Conservation (phyloP, 176 grass and related monocot species). For the Eleusine coracana region DNA sequence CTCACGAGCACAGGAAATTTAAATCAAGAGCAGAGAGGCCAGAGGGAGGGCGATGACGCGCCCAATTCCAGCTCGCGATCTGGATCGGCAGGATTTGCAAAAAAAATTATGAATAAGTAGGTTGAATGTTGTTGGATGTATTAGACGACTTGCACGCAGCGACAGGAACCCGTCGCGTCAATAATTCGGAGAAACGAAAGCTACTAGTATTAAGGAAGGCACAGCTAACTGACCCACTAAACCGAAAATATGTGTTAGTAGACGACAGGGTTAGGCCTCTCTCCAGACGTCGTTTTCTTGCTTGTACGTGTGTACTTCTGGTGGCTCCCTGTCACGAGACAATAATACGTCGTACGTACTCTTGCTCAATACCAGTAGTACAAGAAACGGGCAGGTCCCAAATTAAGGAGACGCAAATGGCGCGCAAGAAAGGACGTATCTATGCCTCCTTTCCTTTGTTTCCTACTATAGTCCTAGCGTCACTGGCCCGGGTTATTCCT, state of each 20-base stretch:
- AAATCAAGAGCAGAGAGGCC: not conserved
- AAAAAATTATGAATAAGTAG: not conserved
- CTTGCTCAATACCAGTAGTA: not conserved
- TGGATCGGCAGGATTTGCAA: not conserved
- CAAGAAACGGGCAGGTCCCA: no score
- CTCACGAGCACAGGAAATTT: not conserved
- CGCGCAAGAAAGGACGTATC: no score
- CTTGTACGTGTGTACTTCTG: not conserved
- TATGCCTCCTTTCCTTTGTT: no score
- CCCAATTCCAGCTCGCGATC: not conserved
- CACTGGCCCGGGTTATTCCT: not conserved
- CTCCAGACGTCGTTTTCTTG: not conserved
- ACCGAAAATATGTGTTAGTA: not conserved
- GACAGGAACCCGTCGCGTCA: not conserved
- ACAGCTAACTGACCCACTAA: not conserved
- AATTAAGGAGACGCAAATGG: no score
- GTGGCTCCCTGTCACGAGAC: not conserved
- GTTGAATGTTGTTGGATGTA: not conserved
- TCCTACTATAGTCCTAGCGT: not conserved
- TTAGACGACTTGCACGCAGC: not conserved
- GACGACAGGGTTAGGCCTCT: not conserved
- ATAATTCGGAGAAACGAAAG: not conserved
- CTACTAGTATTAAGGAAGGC: not conserved
- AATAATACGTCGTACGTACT: not conserved
- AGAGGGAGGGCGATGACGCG: not conserved